phyloP scores from a whole-genome alignment of 768 basidiomycete species.

The Leccinum uliginosum region DNA sequence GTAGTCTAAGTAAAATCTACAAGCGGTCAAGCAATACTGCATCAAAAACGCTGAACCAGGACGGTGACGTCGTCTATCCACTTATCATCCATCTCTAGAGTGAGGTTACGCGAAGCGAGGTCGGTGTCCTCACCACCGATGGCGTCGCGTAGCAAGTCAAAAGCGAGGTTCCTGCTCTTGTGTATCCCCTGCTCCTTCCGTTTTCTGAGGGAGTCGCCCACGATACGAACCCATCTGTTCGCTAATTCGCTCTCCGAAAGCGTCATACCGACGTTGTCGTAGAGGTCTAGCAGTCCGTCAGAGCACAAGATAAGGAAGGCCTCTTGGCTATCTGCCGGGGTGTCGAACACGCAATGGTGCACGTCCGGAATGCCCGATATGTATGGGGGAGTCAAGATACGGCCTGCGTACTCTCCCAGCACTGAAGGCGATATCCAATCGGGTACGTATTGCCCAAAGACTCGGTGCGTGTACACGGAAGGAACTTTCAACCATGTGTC shows the following conservation, averaged over 20 bases:
- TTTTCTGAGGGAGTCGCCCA: conserved; percentile 26
- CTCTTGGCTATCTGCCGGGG: conserved; percentile 17
- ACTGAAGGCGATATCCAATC: conserved; percentile 22
- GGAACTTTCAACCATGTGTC: conserved; percentile 35
- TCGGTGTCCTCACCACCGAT: conserved; percentile 40
- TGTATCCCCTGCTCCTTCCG: conserved; percentile 11
- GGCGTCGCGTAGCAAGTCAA: conserved; percentile 38
- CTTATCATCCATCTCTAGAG: conserved; percentile 46
- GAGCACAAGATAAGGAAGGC: conserved; percentile 39
- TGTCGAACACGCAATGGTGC: conserved; percentile 31
- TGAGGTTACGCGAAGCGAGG: conserved; percentile 40
- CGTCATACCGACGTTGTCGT: conserved; percentile 23
- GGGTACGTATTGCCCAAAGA: conserved; percentile 23
- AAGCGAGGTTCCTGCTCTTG: conserved; percentile 37
- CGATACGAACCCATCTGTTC: conserved; percentile 33
- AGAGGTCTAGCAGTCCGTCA: conserved; percentile 44
- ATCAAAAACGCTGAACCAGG: conserved; percentile 37
- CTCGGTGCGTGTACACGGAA: conserved; percentile 28
- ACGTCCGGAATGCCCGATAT: conserved; percentile 40
- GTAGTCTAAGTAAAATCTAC: not conserved
- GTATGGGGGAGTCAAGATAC: conserved; percentile 44
- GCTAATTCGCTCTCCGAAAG: conserved; percentile 27
- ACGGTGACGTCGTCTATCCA: conserved; percentile 51
- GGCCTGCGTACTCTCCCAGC: conserved; percentile 25
- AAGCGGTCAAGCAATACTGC: not conserved